Percentiles rank a stretch among this genome's conserved stretches.
These are phyloP conservation scores for Tephrocybe sp. DNA, from an alignment of 768 basidiomycete species.

Conservation along the genomic window DNA sequence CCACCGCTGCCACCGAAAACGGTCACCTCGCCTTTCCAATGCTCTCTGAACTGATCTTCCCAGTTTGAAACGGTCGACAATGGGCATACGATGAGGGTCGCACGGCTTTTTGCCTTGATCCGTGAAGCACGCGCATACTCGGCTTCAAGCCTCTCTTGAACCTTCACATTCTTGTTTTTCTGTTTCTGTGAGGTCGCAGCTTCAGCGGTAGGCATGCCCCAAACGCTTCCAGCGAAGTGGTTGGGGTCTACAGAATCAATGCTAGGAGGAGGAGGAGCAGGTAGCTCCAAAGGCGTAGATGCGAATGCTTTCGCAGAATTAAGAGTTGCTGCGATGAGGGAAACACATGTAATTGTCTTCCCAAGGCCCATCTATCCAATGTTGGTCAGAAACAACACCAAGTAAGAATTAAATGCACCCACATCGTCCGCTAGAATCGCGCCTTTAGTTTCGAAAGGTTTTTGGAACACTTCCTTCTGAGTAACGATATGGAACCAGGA, in stretches of 20 bases:
- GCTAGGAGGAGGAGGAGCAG: slow-evolving; percentile 32
- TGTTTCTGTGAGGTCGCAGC: slow-evolving; percentile 44
- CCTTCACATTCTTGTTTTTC: slow-evolving; percentile 65
- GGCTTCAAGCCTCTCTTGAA: slow-evolving; percentile 71
- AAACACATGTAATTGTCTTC: slow-evolving; percentile 95
- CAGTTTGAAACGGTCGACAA: slow-evolving; percentile 96
- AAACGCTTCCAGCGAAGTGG: slow-evolving; percentile 79
- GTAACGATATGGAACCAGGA: slow-evolving; percentile 87
- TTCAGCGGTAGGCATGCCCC: slow-evolving; percentile 72
- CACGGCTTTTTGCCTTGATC: slow-evolving; percentile 82
- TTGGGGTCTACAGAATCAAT: slow-evolving; percentile 36
- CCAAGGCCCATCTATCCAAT: slow-evolving; percentile 89
- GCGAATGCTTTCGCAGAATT: slow-evolving; percentile 67
- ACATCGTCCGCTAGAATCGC: slow-evolving; percentile 97
- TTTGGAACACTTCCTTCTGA: slow-evolving; percentile 64
- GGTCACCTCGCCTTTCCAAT: slow-evolving; percentile 87
- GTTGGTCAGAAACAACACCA: slow-evolving; percentile 2
- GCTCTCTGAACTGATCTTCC: slow-evolving; percentile 98
- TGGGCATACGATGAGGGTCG: slow-evolving; percentile 95
- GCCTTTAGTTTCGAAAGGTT: slow-evolving; percentile 77
- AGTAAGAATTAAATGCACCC: slow-evolving; percentile 28
- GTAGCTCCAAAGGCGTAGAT: slow-evolving; percentile 48
- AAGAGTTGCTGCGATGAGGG: slow-evolving; percentile 88
- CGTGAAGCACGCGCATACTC: slow-evolving; percentile 69
- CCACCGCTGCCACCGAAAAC: slow-evolving; percentile 78